Base-by-base conservation (phyloP, 179 eudicot genomes). In the Silene coronaria region DNA sequence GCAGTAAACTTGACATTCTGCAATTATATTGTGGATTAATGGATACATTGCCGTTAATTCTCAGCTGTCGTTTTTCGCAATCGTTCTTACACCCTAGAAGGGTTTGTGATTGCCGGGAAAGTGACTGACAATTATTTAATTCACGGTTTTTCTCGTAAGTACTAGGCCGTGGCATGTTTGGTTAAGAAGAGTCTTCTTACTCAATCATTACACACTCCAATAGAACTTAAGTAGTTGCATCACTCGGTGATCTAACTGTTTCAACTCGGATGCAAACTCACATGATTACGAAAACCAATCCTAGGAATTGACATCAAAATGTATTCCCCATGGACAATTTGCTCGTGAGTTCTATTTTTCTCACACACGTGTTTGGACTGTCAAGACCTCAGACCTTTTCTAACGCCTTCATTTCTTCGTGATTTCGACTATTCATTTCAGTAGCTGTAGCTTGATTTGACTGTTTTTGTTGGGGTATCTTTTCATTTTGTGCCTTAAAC, bases 321-420 rank as follows among this genome's bases (percentile, higher is more conserved):
- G 62, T 51, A 17, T 76, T 67, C 73, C 78, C 78, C 26, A 38
- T 14, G 58, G 51, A 74, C 16, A 22, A 46, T 46, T 55, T 65
- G 46, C 70, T 23, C 22, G 53, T 38, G 19, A 45, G 17, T 23
- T 12, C 9, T 9, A 28, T 7, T 9, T 51, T 66, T 38, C 22
- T n/a, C n/a, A n/a, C n/a, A n/a, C n/a, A n/a, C n/a, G n/a, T n/a
- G n/a, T n/a, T n/a, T n/a, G n/a, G 60, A 34, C 72, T 70, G 75
- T 74, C 68, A 70, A 71, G 72, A 81, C 27, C 84, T 82, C 81
- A 84, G 73, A 86, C 89, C 73, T 46, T 73, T 68, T 76, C 83
- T 72, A 38, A 57, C 77, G 75, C 36, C 76, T 81, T 81, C 80
- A 78, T 53, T 23, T 71, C 75, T 77, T 74, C 76, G 12, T 85